phyloP scores from a whole-genome alignment of 768 basidiomycete species.

The Cyclocybe aegerita region DNA sequence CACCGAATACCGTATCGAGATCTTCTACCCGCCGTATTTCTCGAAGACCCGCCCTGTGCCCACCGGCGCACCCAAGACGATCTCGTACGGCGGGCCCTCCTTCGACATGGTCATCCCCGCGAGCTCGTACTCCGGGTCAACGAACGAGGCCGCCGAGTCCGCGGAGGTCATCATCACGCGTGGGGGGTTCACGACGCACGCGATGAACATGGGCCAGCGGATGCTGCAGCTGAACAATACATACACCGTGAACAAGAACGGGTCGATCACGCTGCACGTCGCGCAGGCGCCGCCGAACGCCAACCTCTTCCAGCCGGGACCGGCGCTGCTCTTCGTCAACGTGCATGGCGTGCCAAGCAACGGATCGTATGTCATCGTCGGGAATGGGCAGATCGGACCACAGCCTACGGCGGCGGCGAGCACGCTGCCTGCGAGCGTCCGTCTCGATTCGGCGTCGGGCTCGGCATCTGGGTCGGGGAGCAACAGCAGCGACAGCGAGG shows the following conservation, averaged over 20 bases:
- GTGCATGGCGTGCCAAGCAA: slow-evolving; percentile 84
- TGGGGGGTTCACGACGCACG: slow-evolving; percentile 81
- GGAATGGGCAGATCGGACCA: slow-evolving; percentile 68
- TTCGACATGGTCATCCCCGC: slow-evolving; percentile 76
- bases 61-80: slow-evolving; percentile 60
- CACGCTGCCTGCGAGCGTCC: slow-evolving; percentile 50
- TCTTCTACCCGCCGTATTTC: slow-evolving; percentile 92
- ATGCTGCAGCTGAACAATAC: slow-evolving; percentile 81
- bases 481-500: slow-evolving; percentile 10
- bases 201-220: slow-evolving; percentile 88
- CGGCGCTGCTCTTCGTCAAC: slow-evolving; percentile 78
- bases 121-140: slow-evolving; percentile 64
- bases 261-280: slow-evolving; percentile 77
- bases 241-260: slow-evolving; percentile 75
- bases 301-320: slow-evolving; percentile 87
- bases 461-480: background rate
- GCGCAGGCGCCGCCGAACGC: slow-evolving; percentile 83
- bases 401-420: slow-evolving; percentile 53
- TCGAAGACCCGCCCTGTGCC: slow-evolving; percentile 67
- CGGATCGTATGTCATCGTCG: slow-evolving; percentile 75
- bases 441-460: slow-evolving; percentile 24
- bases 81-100: slow-evolving; percentile 80
- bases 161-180: slow-evolving; percentile 76
- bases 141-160: slow-evolving; percentile 69
- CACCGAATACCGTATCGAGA: slow-evolving; percentile 78